Conservation (phyloP, 257 asterid species). For the Eustoma russellianum region DNA sequence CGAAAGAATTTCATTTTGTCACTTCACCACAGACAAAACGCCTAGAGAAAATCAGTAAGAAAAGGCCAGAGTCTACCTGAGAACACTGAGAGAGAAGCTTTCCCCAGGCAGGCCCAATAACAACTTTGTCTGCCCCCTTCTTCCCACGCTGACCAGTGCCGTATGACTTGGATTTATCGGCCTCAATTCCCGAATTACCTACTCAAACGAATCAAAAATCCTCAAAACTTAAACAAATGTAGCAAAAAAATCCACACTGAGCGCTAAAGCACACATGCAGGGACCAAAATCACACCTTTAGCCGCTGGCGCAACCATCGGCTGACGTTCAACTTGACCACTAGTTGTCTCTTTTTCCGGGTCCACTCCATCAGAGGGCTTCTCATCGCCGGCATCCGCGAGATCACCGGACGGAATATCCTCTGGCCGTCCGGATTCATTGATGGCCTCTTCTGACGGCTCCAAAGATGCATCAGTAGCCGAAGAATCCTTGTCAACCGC, state of each 20-base stretch:
- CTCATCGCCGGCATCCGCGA: conserved; percentile 26
- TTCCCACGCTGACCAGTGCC: conserved; percentile 29
- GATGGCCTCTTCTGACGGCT: conserved; percentile 21
- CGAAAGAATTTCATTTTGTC: neutral
- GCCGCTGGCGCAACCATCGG: conserved; percentile 15
- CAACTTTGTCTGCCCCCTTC: conserved; percentile 46
- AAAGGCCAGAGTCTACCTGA: conserved; percentile 30
- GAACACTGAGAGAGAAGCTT: conserved; percentile 68
- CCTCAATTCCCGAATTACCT: conserved; percentile 36
- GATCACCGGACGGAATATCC: conserved; percentile 66
- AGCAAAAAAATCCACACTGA: neutral
- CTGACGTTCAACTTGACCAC: conserved; percentile 38
- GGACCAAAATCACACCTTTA: conserved; percentile 16
- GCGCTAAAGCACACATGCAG: conserved; percentile 4
- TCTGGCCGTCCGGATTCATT: conserved; percentile 35
- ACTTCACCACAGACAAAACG: neutral
- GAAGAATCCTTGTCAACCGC: conserved; percentile 68
- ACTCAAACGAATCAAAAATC: conserved; percentile 9
- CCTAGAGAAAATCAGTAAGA: neutral
- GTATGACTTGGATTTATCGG: conserved; percentile 33
- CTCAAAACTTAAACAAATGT: conserved; percentile 10
- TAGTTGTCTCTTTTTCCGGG: conserved; percentile 32
- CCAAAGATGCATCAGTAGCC: conserved; percentile 35
- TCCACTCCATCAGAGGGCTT: conserved; percentile 33
- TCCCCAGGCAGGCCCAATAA: conserved; percentile 72